Evolutionary conservation across 768 basidiomycete species (phyloP).

Genomic region (Boletus reticulatus): DNA sequence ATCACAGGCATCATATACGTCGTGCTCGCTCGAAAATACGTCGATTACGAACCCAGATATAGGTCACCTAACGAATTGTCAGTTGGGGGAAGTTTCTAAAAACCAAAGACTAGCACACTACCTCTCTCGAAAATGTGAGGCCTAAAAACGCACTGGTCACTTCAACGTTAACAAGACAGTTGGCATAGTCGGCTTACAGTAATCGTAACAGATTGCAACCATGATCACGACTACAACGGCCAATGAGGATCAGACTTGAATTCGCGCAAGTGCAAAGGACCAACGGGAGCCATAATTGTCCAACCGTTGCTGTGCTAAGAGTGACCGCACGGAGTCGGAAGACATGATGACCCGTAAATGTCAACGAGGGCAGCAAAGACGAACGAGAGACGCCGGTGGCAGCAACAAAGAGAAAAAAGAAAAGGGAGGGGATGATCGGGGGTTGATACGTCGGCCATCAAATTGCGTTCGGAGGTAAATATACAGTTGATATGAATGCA

Average conservation of each 20-base stretch:
- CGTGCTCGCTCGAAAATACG: neutral
- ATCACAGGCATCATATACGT: neutral
- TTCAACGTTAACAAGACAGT: neutral
- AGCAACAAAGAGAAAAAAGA: no score
- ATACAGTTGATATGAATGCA: no score
- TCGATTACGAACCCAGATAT: slow-evolving; percentile 1
- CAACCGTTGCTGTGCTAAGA: neutral
- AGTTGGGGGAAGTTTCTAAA: neutral
- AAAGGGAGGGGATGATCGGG: no score
- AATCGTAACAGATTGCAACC: neutral
- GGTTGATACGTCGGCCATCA: no score
- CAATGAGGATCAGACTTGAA: neutral
- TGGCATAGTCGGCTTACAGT: neutral
- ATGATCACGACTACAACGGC: neutral
- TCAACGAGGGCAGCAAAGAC: no score
- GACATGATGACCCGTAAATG: neutral
- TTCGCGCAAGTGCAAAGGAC: no score
- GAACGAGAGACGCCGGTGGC: no score
- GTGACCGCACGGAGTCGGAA: neutral
- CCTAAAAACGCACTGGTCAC: neutral
- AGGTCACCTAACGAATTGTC: neutral
- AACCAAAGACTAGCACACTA: neutral
- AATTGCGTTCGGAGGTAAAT: no score
- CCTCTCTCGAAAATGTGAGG: slow-evolving; percentile 2
- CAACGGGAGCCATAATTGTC: neutral